Base-by-base conservation (phyloP, 1,139 yeast species). In the Candida sp. region DNA sequence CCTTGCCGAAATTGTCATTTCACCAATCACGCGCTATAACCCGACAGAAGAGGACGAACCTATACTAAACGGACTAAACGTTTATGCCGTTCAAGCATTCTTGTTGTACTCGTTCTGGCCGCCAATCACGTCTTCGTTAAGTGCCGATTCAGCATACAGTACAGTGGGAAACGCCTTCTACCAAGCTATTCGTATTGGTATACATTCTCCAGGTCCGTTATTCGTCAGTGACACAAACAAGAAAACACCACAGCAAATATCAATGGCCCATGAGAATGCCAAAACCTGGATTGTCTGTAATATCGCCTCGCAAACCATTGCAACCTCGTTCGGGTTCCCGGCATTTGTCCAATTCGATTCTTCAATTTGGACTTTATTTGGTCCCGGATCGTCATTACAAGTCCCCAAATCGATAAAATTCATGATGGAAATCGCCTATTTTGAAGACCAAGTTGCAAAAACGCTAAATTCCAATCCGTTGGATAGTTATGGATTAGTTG, bases 91-190 rank as follows among this genome's bases (percentile, higher is more conserved):
- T 1, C 99, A 93, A 61, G 97, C 97, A 0, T 85, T 91, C 51
- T 66, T 93, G 30, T 70, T 93, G 5, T 89, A 87, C 61, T 84
- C 97, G 1, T 82, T 85, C 61, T 93, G 98, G 98, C 98, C 98
- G 0, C 96, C 97, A 2, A 75, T 91, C 39, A 88, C 97, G 0
- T 89, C 97, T 1, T 88, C 97, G 0, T 73, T 93, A 40, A 87
- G 95, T 63, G 97, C 98, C 0, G 98, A 93, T 58, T 86, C 96
- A 4, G 86, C 96, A 4, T 93, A 97, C 95, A 88, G 87, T 57
- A 88, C 97, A 1, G 85, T 89, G 12, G 97, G 97, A 0, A 83
- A 88, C 38, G 98, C 97, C 2, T 74, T 90, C 56, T 87, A 87
- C 59, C 96, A 87, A 60, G 97, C 97, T 0, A 85, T 91, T 30